A percentile compares a stretch with the other conserved stretches of the same genome.
phyloP scores from a whole-genome alignment of 225 moss, liverwort and hornwort genomes.

The Polytrichum formosum region DNA sequence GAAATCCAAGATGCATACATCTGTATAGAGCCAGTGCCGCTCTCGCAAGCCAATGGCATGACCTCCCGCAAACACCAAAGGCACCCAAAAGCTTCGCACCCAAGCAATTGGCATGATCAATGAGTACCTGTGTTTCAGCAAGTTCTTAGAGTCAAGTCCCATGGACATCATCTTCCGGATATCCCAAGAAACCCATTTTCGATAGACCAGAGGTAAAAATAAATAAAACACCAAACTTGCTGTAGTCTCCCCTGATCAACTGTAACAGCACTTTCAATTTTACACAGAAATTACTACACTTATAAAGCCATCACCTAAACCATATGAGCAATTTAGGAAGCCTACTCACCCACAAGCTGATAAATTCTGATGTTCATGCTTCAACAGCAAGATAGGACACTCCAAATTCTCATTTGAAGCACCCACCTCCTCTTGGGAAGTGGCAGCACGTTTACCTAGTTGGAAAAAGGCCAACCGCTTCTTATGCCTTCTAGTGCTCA shows the following conservation, averaged over 20 bases:
- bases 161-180: no score
- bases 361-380: slow-evolving; percentile 32
- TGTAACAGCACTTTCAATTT: no score
- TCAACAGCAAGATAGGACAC: slow-evolving; percentile 78
- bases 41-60: slow-evolving; percentile 87
- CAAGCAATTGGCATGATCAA: slow-evolving; percentile 77
- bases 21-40: slow-evolving; percentile 80
- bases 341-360: slow-evolving; percentile 56
- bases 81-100: slow-evolving; percentile 95
- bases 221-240: no score
- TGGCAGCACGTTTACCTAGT: slow-evolving; percentile 14
- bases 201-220: no score
- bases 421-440: slow-evolving; percentile 13
- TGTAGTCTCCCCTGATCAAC: no score
- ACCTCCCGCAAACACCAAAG: slow-evolving; percentile 93
- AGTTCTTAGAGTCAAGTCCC: neutral
- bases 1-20: slow-evolving; percentile 43
- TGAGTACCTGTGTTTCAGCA: slow-evolving; percentile 64
- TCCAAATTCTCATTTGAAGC: slow-evolving; percentile 14
- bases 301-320: no score
- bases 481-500: slow-evolving; percentile 63
- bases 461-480: slow-evolving; percentile 46
- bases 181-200: no score
- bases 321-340: neutral
- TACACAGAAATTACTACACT: no score